Base-by-base conservation (phyloP, 306 rosid genomes). In the Cucurbita argyrosperma region DNA sequence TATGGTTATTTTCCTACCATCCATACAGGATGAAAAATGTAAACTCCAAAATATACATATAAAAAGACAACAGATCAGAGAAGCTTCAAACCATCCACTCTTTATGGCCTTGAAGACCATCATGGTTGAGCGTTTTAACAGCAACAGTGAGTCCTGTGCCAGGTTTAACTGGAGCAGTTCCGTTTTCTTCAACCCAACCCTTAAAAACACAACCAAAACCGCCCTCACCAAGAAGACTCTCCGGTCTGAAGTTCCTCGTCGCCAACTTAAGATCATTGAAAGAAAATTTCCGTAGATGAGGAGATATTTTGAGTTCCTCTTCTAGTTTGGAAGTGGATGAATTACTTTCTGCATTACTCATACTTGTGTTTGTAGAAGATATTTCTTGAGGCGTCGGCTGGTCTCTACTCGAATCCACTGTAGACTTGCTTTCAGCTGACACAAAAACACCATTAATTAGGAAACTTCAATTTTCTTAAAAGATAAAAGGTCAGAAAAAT, bases 81-180 rank as follows among this genome's bases (percentile, higher is more conserved):
- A 71, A 83, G 83, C 55, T 80, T 73, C 96, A 58, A 79, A 93
- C 98, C 97, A 93, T 96, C 98, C 98, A 93, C 79, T 93, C 98
- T 87, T 93, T 93, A 79, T 93, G 98, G 71, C 98, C 98, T 90
- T 93, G 98, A 74, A 93, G 97, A 66, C 98, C 98, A 71, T 93
- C 97, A 60, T 88, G 98, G 89, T 93, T 93, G 58, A 93, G 94
- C 74, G 97, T 93, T 76, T 93, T 93, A 30, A 93, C 98, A 13
- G 98, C 98, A 73, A 93, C 98, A 37, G 98, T 93, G 83, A 93
- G 98, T 79, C 98, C 98, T 19, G 96, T 93, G 70, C 98, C 98
- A 49, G 98, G 97, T 86, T 93, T 93, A 75, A 93, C 97, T 5
- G 96, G 94, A 80, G 96, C 98, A 69, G 98, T 93, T 84, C 98